Evolutionary conservation across 164 flowering plant genomes (phyloP), one percentile per base, ranked within the genome.

Genomic region (Nelumbo lutea): DNA sequence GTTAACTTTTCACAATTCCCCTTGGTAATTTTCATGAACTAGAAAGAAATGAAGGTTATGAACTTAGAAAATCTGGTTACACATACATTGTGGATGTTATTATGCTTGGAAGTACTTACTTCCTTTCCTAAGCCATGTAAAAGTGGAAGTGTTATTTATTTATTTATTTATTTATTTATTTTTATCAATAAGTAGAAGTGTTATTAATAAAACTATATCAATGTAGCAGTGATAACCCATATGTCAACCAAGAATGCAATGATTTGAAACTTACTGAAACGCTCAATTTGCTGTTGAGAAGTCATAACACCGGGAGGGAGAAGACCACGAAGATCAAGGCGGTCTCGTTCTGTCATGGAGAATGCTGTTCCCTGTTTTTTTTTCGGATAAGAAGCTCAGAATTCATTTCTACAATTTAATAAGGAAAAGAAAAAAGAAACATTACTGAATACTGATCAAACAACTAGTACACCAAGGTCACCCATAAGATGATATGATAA

Each of bases 271-370:
- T 79, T 78, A 95, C 98, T 90, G 73, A 90, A 95, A 5, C 99
- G 96, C 27, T 90, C 88, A 65, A 92, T 89, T 79, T 95, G 98
- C 73, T 90, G 94, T 13, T 87, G 89, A 42, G 84, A 41, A 61
- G 82, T 73, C 94, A 95, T 88, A 40, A 95, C 95, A 83, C 84
- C 90, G 2, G 99, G 97, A 60, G 99, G 99, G 48, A 95, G 90
- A 73, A 95, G 93, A 38, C 99, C 99, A 9, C 98, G 87, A 67
- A 95, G 95, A 79, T 92, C 95, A 43, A 95, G 96, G 38, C 99
- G 92, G 67, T 95, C 97, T n/a, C 98, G 79, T 72, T 95, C 99
- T 0, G 96, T 95, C 88, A 90, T 85, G 45, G 98, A 83, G 74
- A 95, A 95, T 9, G 98, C 91, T 6, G 98, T 95, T 61, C 98